phyloP scores from a whole-genome alignment of 208 protist species.

The Wallacemonas sp. region DNA sequence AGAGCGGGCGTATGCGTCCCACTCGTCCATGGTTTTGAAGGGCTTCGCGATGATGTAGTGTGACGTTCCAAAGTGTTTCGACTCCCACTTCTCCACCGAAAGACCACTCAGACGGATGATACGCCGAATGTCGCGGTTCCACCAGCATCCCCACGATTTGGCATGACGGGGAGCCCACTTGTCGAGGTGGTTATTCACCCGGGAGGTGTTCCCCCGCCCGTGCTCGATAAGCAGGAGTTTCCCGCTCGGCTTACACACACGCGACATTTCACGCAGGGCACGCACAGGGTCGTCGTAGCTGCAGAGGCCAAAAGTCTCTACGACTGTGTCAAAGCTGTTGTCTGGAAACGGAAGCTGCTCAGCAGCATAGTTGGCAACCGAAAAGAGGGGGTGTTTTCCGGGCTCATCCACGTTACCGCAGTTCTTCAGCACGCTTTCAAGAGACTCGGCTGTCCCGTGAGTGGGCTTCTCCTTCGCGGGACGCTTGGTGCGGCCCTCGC shows the following conservation, averaged over 20 bases:
- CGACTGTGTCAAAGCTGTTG: slow-evolving; percentile 89
- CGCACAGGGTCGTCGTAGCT: slow-evolving; percentile 90
- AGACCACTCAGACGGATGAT: slow-evolving; percentile 67
- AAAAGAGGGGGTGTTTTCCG: slow-evolving; percentile 41
- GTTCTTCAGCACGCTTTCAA: slow-evolving; percentile 9
- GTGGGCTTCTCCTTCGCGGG: background rate
- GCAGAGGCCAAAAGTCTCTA: slow-evolving; percentile 92
- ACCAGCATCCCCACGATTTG: slow-evolving; percentile 88
- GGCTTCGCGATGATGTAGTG: slow-evolving; percentile 84
- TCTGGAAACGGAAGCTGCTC: slow-evolving; percentile 82
- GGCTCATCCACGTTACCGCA: background rate
- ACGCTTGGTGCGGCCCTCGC: background rate
- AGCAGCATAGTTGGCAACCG: slow-evolving; percentile 76
- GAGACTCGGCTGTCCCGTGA: slow-evolving; percentile 7
- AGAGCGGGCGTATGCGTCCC: slow-evolving; percentile 25
- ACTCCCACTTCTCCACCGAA: slow-evolving; percentile 57
- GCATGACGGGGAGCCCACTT: slow-evolving; percentile 84
- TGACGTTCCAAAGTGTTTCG: slow-evolving; percentile 87
- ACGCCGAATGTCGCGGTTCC: slow-evolving; percentile 85
- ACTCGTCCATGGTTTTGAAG: slow-evolving; percentile 78
- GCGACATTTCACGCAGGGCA: slow-evolving; percentile 84
- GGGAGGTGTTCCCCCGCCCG: slow-evolving; percentile 54
- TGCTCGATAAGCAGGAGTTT: slow-evolving; percentile 89
- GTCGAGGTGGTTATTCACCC: slow-evolving; percentile 82
- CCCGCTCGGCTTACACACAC: slow-evolving; percentile 88